Evolutionary conservation across 148 eudicot genomes (phyloP).

Genomic region (Silene conica): DNA sequence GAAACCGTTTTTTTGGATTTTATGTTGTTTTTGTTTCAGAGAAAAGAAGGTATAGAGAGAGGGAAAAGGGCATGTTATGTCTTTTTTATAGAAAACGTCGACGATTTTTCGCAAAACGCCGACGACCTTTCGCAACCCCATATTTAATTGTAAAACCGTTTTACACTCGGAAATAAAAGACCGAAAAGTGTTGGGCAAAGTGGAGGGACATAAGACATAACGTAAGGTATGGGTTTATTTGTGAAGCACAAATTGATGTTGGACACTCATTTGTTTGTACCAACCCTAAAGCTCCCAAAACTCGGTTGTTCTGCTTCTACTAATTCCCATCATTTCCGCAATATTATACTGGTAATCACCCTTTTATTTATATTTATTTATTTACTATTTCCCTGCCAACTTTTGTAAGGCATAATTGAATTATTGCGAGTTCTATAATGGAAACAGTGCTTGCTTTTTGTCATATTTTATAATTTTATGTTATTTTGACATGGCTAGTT

Average conservation of each 20-base stretch:
- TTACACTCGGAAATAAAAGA: too few relatives aligned
- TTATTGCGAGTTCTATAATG: neutral
- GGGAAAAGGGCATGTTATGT: too few relatives aligned
- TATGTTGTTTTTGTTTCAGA: too few relatives aligned
- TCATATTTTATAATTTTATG: neutral
- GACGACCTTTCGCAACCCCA: too few relatives aligned
- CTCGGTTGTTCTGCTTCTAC: neutral
- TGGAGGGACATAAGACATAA: too few relatives aligned
- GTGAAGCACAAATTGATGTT: neutral
- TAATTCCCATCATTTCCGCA: neutral
- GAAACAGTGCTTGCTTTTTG: neutral
- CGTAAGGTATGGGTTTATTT: neutral
- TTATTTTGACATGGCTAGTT: too few relatives aligned
- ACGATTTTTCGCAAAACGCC: too few relatives aligned
- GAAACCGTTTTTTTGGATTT: too few relatives aligned
- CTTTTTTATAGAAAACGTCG: too few relatives aligned
- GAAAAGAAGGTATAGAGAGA: too few relatives aligned
- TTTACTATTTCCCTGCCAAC: neutral
- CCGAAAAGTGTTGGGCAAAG: too few relatives aligned
- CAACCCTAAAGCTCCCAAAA: neutral
- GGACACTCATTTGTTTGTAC: neutral
- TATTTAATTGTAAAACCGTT: too few relatives aligned
- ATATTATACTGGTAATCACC: conserved; percentile 11
- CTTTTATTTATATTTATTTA: neutral
- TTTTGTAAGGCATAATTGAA: neutral